phyloP scores from a whole-genome alignment of 495 filamentous ascomycete genomes.

The Aspergillus taichungensis region DNA sequence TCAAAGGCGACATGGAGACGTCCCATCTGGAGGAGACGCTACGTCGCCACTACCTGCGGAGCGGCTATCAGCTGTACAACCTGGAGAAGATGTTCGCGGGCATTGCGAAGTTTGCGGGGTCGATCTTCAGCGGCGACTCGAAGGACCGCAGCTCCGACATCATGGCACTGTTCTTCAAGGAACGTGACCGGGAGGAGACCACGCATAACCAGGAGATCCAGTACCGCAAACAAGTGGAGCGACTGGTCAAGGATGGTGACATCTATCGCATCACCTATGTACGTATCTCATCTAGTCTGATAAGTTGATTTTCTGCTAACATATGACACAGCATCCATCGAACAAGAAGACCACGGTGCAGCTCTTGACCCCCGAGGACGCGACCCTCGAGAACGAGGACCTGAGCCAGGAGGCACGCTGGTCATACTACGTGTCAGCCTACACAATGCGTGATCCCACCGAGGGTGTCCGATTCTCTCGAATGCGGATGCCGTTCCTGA shows the following conservation, averaged over 20 bases:
- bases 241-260: constrained; percentile 79
- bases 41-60: constrained; percentile 77
- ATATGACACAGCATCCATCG: constrained; percentile 39
- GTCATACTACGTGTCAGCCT: constrained; percentile 92
- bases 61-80: constrained; percentile 84
- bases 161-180: constrained; percentile 69
- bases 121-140: constrained; percentile 66
- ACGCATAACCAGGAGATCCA: constrained; percentile 78
- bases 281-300: constrained; percentile 24
- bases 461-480: constrained; percentile 65
- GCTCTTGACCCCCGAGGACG: constrained; percentile 70
- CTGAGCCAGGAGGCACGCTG: constrained; percentile 55
- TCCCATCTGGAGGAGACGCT: constrained; percentile 78
- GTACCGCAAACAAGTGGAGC: constrained; percentile 79
- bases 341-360: constrained; percentile 54
- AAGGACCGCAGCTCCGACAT: constrained; percentile 91
- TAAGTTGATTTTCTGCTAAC: constrained; percentile 2
- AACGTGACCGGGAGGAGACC: constrained; percentile 69
- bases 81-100: constrained; percentile 75
- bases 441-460: constrained; percentile 77
- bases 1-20: constrained; percentile 69
- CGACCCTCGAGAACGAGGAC: constrained; percentile 60
- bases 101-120: constrained; percentile 64
- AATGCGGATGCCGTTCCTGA: constrained; percentile 58
- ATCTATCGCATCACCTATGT: constrained; percentile 80